Percentiles rank a stretch among this genome's conserved stretches.
Conservation (phyloP, 208 protist genomes). For the Trypanosoma cruzi region DNA sequence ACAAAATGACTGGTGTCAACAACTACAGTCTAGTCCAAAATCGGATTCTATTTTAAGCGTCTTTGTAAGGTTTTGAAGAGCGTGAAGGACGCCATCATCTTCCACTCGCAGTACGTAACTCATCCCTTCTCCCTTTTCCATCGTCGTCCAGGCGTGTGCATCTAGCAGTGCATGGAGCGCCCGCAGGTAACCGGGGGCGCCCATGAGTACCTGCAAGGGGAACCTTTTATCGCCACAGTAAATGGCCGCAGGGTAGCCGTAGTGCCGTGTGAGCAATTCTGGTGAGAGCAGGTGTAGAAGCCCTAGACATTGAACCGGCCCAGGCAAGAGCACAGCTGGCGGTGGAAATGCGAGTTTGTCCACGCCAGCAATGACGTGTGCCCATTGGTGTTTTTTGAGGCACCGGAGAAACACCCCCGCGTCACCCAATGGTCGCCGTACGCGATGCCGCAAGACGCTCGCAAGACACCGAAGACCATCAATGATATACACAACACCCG, state of each 20-base stretch:
- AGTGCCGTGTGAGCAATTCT: constrained; percentile 12
- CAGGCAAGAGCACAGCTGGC: constrained; percentile 7
- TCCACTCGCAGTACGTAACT: constrained; percentile 36
- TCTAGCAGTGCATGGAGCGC: constrained; percentile 33
- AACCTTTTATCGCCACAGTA: constrained; percentile 32
- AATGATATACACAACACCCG: constrained; percentile 52
- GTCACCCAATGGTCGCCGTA: constrained; percentile 48
- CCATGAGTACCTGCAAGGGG: constrained; percentile 53
- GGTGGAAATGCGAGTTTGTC: constrained; percentile 14
- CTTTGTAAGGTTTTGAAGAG: constrained; percentile 12
- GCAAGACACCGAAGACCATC: constrained; percentile 39
- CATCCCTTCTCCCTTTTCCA: background rate
- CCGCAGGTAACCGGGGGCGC: constrained; percentile 66
- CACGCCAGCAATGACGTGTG: constrained; percentile 33
- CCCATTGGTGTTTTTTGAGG: constrained; percentile 7
- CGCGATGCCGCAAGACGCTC: constrained; percentile 28
- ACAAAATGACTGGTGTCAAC: constrained; percentile 20
- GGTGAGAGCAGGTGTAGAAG: constrained; percentile 18
- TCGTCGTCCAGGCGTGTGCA: constrained; percentile 20
- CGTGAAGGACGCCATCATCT: constrained; percentile 9
- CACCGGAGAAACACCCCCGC: constrained; percentile 38
- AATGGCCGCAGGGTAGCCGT: constrained; percentile 33
- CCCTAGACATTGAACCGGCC: constrained; percentile 2
- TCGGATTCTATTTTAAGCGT: constrained; percentile 1
- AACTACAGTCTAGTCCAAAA: background rate